Evolutionary conservation across 2,329 filamentous ascomycete genomes (phyloP).

Genomic region (Chaetomium olivaceum): DNA sequence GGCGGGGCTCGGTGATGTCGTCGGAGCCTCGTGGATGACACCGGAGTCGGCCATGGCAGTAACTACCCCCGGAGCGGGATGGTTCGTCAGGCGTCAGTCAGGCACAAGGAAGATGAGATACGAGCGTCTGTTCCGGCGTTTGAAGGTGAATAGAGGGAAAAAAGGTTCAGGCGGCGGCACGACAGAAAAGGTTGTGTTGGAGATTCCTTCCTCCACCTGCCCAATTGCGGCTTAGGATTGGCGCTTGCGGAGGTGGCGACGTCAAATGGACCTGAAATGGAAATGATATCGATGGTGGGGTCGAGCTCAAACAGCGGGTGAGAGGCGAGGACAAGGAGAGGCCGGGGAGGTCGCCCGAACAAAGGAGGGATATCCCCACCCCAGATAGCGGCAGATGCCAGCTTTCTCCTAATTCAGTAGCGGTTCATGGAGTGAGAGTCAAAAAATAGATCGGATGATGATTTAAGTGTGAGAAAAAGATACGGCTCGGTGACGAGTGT

Average conservation of each 20-base stretch:
- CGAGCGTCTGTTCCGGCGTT: not conserved
- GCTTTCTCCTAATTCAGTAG: conserved; percentile 1
- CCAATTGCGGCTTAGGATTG: conserved; percentile 24
- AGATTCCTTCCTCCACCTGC: conserved; percentile 21
- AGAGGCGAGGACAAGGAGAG: conserved; percentile 11
- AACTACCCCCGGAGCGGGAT: conserved; percentile 5
- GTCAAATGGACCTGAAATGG: conserved; percentile 15
- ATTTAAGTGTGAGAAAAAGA: not conserved
- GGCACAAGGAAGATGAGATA: not conserved
- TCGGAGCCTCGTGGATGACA: conserved; percentile 23
- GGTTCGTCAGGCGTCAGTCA: not conserved
- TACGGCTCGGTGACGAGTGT: not conserved
- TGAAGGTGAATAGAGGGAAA: not conserved
- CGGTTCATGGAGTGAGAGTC: not conserved
- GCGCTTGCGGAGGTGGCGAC: conserved; percentile 25
- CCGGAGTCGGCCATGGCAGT: conserved; percentile 32
- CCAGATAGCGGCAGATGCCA: not conserved
- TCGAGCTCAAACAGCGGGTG: conserved; percentile 8
- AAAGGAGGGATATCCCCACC: conserved; percentile 1
- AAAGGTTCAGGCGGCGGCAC: not conserved
- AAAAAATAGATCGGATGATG: not conserved
- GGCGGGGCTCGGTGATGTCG: conserved; percentile 19
- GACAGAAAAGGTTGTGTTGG: conserved; percentile 5
- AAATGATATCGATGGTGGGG: conserved; percentile 27
- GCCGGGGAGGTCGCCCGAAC: conserved; percentile 7